A percentile compares a stretch with the other conserved stretches of the same genome.
Evolutionary conservation across 2,329 filamentous ascomycete genomes (phyloP).

Genomic region (Rhinocladiella similis): DNA sequence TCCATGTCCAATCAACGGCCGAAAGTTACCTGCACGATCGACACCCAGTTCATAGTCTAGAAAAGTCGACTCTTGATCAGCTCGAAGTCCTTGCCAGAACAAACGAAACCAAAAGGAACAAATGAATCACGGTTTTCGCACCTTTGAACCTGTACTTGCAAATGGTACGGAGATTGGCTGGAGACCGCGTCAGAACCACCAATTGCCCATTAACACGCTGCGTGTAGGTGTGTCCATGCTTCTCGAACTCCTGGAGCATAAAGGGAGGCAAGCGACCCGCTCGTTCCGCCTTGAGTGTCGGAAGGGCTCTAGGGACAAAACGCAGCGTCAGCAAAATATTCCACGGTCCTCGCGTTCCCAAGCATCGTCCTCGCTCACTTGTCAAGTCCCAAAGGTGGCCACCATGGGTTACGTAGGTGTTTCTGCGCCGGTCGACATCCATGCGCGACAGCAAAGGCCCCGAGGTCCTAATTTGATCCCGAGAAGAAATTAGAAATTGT

Average conservation of each 20-base stretch:
- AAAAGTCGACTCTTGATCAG: neutral
- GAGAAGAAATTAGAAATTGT: no score
- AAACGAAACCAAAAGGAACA: no score
- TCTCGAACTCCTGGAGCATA: slow-evolving; percentile 15
- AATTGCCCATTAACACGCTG: slow-evolving; percentile 8
- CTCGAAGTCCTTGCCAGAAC: no score
- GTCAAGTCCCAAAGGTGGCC: slow-evolving; percentile 7
- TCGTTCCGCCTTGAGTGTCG: slow-evolving; percentile 15
- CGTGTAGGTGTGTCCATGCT: slow-evolving; percentile 14
- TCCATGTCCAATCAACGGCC: slow-evolving; percentile 8
- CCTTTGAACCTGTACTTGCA: slow-evolving; percentile 15
- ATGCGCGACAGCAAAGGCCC: slow-evolving; percentile 28
- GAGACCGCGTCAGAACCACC: slow-evolving; percentile 10
- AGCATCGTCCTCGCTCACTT: no score
- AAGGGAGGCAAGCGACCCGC: slow-evolving; percentile 14
- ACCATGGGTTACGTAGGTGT: slow-evolving; percentile 45
- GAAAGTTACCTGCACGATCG: neutral
- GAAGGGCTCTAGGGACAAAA: slow-evolving; percentile 13
- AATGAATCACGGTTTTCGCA: neutral
- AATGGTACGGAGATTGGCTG: slow-evolving; percentile 8
- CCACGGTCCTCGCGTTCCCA: no score
- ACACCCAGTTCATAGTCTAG: slow-evolving; percentile 9
- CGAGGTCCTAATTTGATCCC: neutral
- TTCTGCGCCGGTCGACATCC: slow-evolving; percentile 48
- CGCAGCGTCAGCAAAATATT: no score